Evolutionary conservation across 805 yeast species (phyloP).

Genomic region (Jamesozyma lodderae): DNA sequence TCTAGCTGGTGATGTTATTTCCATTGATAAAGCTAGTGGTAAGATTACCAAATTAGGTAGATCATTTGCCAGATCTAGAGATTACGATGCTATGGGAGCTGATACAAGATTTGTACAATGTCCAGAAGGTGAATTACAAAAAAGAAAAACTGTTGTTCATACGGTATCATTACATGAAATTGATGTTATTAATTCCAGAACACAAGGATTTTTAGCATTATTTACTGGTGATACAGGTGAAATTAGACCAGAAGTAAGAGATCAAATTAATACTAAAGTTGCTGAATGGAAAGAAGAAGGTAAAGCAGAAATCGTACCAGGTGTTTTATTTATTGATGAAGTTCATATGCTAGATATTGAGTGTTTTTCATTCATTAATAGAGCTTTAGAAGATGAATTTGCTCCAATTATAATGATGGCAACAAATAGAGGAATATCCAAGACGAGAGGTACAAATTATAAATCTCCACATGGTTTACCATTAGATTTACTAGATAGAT

Average conservation of each 20-base stretch:
- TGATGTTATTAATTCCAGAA: conserved; percentile 94
- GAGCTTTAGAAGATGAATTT: conserved; percentile 93
- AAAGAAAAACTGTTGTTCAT: conserved; percentile 90
- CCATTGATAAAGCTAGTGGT: conserved; percentile 92
- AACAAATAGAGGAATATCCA: conserved; percentile 91
- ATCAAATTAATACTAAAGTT: conserved; percentile 91
- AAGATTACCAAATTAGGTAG: conserved; percentile 90
- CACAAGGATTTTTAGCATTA: conserved; percentile 94
- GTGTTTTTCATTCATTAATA: conserved; percentile 86
- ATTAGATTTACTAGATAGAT: conserved; percentile 84
- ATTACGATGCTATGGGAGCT: conserved; percentile 98
- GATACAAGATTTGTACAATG: conserved; percentile 96
- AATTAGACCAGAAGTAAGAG: conserved; percentile 89
- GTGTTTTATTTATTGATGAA: conserved; percentile 95
- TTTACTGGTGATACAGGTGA: conserved; percentile 97
- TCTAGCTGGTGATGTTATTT: conserved; percentile 92
- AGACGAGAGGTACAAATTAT: conserved; percentile 86
- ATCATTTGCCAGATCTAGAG: conserved; percentile 92
- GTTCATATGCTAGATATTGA: conserved; percentile 98
- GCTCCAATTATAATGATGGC: conserved; percentile 98
- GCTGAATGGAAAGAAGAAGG: conserved; percentile 99
- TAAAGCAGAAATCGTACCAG: conserved; percentile 95
- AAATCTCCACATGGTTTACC: conserved; percentile 98
- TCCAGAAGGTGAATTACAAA: conserved; percentile 98
- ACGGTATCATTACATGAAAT: conserved; percentile 97